Evolutionary conservation across 192 early-diverging fungal species (phyloP), one percentile per base, ranked within the genome.

Genomic region (Anaeromyces robustus): DNA sequence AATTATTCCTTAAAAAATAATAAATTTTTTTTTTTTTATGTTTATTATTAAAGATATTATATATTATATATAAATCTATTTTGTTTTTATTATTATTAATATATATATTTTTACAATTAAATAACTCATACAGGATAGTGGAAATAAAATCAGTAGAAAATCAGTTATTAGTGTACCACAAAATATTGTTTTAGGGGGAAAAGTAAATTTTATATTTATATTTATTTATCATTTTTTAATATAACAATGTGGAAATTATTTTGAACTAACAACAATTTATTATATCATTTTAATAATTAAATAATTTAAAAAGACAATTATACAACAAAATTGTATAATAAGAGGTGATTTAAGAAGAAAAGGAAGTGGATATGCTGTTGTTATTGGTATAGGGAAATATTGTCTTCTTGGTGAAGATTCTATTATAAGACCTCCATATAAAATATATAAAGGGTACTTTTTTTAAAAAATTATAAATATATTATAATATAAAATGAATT

Each of bases 181-280:
- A 84, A 98, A 98, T 88, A 98, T 98, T 80, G 93, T 96, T 31
- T 91, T 97, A 12, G 95, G 95, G 30, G 97, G 97, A 79, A 98
- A 97, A 91, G 94, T 94, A 86, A 77, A 80, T 30, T 2, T n/a
- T 29, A 77, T 26, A 19, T 59, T 81, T 59, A 12, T 30, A 29
- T 30, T 22, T 82, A 77, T 37, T 68, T 22, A 59, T 16, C 18
- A 29, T 77, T 4, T 77, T 30, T 80, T 26, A 39, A 39, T 14
- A 14, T 39, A 14, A n/a, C n/a, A n/a, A n/a, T n/a, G n/a, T n/a
- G n/a, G n/a, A n/a, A n/a, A n/a, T n/a, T n/a, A n/a, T n/a, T n/a
- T n/a, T n/a, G n/a, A n/a, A n/a, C n/a, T n/a, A n/a, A n/a, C n/a
- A n/a, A n/a, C n/a, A n/a, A n/a, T n/a, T n/a, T n/a, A n/a, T n/a